Percentiles rank a stretch among this genome's conserved stretches.
Evolutionary conservation across 768 basidiomycete genomes (phyloP).

Genomic region (Hypsizygus marmoreus): DNA sequence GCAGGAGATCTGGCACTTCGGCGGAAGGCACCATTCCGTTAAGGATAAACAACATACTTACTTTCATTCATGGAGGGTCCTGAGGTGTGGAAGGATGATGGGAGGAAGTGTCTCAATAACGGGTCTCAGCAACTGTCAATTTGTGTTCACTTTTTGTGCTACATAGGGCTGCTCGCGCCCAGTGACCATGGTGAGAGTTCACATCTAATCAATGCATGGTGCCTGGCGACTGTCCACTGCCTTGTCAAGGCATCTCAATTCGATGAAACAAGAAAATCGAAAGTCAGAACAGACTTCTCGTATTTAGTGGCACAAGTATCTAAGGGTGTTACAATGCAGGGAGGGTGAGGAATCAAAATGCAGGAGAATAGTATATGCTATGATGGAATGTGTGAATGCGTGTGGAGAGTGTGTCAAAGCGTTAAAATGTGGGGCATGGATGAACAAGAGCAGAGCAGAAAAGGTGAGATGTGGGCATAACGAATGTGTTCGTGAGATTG

Average conservation of each 20-base stretch:
- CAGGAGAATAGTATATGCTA: slow-evolving; percentile 35
- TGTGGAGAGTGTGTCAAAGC: slow-evolving; percentile 38
- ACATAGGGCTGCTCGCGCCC: no score
- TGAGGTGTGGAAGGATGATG: no score
- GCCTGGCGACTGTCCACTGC: no score
- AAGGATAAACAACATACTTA: no score
- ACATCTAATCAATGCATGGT: no score
- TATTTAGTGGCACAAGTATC: slow-evolving; percentile 35
- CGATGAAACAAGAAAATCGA: slow-evolving; percentile 4
- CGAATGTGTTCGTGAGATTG: slow-evolving; percentile 22
- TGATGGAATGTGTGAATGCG: slow-evolving; percentile 36
- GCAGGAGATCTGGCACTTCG: no score
- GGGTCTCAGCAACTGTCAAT: no score
- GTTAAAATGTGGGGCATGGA: slow-evolving; percentile 32
- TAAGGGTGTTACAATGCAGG: slow-evolving; percentile 52
- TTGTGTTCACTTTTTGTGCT: no score
- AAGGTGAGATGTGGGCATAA: slow-evolving; percentile 26
- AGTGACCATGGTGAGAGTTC: no score
- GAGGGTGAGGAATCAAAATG: slow-evolving; percentile 28
- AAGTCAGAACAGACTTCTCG: slow-evolving; percentile 9
- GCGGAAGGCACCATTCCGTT: no score
- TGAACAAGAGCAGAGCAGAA: slow-evolving; percentile 27
- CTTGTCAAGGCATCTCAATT: neutral
- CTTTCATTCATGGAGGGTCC: no score
- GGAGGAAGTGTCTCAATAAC: no score